A percentile compares a stretch with the other conserved stretches of the same genome.
phyloP scores from a whole-genome alignment of 345 rosid species.

The Anacardium occidentale region DNA sequence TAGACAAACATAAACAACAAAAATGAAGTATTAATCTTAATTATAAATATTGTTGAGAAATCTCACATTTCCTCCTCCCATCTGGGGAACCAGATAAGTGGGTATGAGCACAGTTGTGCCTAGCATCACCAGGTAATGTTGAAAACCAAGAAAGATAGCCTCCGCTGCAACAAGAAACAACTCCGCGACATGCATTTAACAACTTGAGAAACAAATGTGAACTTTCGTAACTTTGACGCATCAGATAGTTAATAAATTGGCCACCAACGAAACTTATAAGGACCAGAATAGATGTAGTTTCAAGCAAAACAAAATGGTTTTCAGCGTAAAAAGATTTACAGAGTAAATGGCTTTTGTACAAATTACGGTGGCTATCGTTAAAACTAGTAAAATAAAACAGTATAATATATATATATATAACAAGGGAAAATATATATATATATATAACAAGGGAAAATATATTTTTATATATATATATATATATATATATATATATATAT shows the following conservation, averaged over 20 bases:
- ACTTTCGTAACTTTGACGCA: neutral
- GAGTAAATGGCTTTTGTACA: neutral
- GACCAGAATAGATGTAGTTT: neutral
- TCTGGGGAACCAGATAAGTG: slow-evolving; percentile 74
- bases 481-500: too few relatives aligned
- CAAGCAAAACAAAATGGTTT: neutral
- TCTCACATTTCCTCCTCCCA: slow-evolving; percentile 96
- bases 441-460: slow-evolving; percentile 3
- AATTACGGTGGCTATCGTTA: neutral
- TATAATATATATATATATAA: neutral
- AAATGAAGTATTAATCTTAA: slow-evolving; percentile 2
- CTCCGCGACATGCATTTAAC: slow-evolving; percentile 7
- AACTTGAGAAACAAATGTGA: slow-evolving; percentile 8
- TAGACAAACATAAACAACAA: neutral
- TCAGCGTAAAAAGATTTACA: neutral
- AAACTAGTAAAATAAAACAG: neutral
- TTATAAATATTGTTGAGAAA: slow-evolving; percentile 8
- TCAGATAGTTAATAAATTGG: neutral
- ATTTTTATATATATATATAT: too few relatives aligned
- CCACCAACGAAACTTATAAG: neutral
- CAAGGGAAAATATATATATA: too few relatives aligned
- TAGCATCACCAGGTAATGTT: slow-evolving; percentile 95
- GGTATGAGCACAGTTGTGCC: slow-evolving; percentile 94
- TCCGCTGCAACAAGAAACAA: slow-evolving; percentile 62
- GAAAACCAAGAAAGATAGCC: slow-evolving; percentile 90